Evolutionary conservation across 805 yeast genomes (phyloP), one percentile per base, ranked within the genome.

Genomic region (Saccharomycopsis sp.): DNA sequence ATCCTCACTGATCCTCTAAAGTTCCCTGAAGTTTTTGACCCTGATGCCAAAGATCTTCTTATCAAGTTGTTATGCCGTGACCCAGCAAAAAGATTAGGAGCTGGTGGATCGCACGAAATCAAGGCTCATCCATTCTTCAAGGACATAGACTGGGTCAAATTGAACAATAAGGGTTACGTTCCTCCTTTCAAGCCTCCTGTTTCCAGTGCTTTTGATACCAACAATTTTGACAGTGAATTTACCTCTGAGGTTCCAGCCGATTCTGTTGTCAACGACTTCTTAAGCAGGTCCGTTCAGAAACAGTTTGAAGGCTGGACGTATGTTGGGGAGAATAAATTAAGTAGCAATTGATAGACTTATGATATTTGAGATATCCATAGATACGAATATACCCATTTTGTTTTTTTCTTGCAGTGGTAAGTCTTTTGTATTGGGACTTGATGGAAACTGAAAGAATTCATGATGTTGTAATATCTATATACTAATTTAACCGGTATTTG

Each of bases 241-340:
- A 94, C 99, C 3, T 85, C 78, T 66, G 98, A 94, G 67, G 83
- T 85, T 65, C 98, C 99, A 2, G 85, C 89, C 64, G 99, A 94
- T 70, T 88, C 96, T 61, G 97, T 94, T 12, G 97, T 91, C 16
- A 96, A 91, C 69, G 96, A 89, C 67, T 89, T 81, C 64, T 78
- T 94, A 62, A 88, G 95, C 67, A 98, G 91, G 65, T 83, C 91
- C 65, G 97, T 94, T n/a, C 99, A 94, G 72, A 84, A 87, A 69
- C 98, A 94, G 73, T 94, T 94, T 76, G 98, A 97, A 52, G 98
- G 99, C 4, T 94, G 99, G 99, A 92, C 98, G 1, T 92, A 91
- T 71, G 89, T 85, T 52, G 95, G 94, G 9, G 63, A 61, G 53
- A 61, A 59, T 46, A 61, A 52, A 24, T 41, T 61, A 12, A 44